phyloP scores from a whole-genome alignment of 192 early-diverging fungal genomes.

The Radiomyces spectabilis region DNA sequence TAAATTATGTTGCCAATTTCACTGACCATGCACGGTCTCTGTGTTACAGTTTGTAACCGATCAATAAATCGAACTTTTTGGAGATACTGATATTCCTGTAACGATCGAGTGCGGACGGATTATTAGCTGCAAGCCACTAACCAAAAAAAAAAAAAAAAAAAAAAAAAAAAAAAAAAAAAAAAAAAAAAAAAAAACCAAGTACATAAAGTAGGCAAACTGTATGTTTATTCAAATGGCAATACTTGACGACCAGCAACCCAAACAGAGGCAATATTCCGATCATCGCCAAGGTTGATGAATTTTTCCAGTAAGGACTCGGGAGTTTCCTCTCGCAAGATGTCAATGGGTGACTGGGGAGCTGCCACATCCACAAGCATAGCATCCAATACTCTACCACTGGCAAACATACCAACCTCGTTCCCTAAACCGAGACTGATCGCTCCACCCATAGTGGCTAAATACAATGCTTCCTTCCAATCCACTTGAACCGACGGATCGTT shows the following conservation, averaged over 20 bases:
- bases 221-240: no score
- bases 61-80: no score
- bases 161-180: no score
- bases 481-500: constrained; percentile 38
- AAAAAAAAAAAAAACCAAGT: no score
- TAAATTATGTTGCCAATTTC: no score
- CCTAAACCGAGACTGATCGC: constrained; percentile 59
- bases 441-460: constrained; percentile 76
- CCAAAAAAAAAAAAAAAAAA: no score
- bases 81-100: no score
- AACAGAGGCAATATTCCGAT: background rate
- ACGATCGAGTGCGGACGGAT: no score
- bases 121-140: no score
- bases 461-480: constrained; percentile 51
- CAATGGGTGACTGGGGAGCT: background rate
- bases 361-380: constrained; percentile 62
- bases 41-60: no score
- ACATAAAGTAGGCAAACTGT: no score
- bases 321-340: background rate
- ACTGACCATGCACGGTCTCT: no score
- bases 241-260: background rate
- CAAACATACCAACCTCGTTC: constrained; percentile 56
- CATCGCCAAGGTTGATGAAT: background rate
- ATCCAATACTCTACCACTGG: constrained; percentile 70
- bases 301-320: background rate